A percentile compares a stretch with the other conserved stretches of the same genome.
Conservation (phyloP, 2,329 filamentous ascomycete genomes). For the Akanthomyces dipterigenus region DNA sequence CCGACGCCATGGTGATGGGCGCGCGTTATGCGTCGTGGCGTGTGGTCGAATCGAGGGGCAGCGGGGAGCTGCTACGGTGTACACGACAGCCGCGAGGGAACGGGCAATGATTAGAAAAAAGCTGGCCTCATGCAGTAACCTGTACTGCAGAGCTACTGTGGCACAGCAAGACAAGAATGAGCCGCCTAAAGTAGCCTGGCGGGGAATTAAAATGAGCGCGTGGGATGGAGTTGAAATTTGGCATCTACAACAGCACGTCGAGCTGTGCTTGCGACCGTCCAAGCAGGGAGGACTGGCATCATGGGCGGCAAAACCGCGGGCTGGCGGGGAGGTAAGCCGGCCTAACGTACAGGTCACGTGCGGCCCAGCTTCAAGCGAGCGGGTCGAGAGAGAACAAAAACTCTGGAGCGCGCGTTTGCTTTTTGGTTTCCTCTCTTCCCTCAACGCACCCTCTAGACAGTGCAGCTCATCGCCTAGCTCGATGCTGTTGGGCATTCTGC, state of each 20-base stretch:
- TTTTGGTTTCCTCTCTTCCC: constrained; percentile 23
- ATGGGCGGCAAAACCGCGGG: constrained; percentile 16
- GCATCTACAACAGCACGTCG: not conserved
- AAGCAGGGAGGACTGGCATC: constrained; percentile 11
- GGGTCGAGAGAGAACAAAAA: constrained; percentile 3
- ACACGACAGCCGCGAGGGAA: constrained; percentile 7
- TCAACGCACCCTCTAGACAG: constrained; percentile 79
- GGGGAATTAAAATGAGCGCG: not conserved
- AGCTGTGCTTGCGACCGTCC: not conserved
- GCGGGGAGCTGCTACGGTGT: constrained; percentile 18
- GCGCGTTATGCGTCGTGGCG: constrained; percentile 10
- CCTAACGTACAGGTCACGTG: constrained; percentile 6
- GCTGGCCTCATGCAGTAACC: not conserved
- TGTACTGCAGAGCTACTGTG: constrained; percentile 8
- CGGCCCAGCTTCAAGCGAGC: not conserved
- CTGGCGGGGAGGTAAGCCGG: not conserved
- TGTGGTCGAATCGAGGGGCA: constrained; percentile 20
- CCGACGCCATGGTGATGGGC: constrained; percentile 73
- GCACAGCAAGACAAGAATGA: constrained; percentile 13
- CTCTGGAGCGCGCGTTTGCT: constrained; percentile 1
- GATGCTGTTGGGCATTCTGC: constrained; percentile 64
- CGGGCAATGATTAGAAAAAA: not conserved
- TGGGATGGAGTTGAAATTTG: constrained; percentile 10
- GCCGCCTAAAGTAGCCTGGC: constrained; percentile 17
- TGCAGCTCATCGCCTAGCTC: constrained; percentile 64